These are phyloP conservation scores for Lactifluus piperatus DNA, from an alignment of 768 basidiomycete species.

Conservation along the genomic window DNA sequence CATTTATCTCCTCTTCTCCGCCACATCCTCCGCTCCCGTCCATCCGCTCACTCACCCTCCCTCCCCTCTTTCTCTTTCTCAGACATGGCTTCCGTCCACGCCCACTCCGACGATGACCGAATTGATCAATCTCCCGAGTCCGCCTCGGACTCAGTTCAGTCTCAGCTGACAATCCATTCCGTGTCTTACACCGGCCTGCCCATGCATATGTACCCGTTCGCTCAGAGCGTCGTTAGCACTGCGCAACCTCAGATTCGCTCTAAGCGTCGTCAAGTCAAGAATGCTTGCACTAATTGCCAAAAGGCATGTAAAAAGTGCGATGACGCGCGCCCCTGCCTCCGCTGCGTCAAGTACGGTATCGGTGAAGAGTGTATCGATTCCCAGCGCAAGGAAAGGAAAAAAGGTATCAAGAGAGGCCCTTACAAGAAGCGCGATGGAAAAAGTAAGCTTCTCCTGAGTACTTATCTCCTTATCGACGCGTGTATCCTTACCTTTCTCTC, in stretches of 20 bases:
- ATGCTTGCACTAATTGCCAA: slow-evolving; percentile 85
- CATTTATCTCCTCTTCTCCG: slow-evolving; percentile 16
- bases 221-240: slow-evolving; percentile 36
- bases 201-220: slow-evolving; percentile 67
- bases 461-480: slow-evolving; percentile 18
- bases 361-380: slow-evolving; percentile 85
- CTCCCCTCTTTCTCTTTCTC: neutral
- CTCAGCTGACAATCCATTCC: slow-evolving; percentile 45
- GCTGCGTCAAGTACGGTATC: slow-evolving; percentile 87
- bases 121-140: slow-evolving; percentile 25
- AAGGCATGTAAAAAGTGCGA: slow-evolving; percentile 91
- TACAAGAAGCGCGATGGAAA: slow-evolving; percentile 96
- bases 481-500: slow-evolving; percentile 18
- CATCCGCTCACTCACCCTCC: slow-evolving; percentile 5
- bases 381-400: slow-evolving; percentile 86
- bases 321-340: slow-evolving; percentile 84
- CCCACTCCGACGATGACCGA: slow-evolving; percentile 31
- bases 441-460: slow-evolving; percentile 41
- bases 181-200: slow-evolving; percentile 44
- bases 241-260: slow-evolving; percentile 48
- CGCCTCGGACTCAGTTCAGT: slow-evolving; percentile 30
- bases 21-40: slow-evolving; percentile 17
- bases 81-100: slow-evolving; percentile 19
- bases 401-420: slow-evolving; percentile 78
- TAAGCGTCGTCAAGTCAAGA: slow-evolving; percentile 85